Evolutionary conservation across 176 grass and related monocot species (phyloP).

Genomic region (Cenchrus americanus): DNA sequence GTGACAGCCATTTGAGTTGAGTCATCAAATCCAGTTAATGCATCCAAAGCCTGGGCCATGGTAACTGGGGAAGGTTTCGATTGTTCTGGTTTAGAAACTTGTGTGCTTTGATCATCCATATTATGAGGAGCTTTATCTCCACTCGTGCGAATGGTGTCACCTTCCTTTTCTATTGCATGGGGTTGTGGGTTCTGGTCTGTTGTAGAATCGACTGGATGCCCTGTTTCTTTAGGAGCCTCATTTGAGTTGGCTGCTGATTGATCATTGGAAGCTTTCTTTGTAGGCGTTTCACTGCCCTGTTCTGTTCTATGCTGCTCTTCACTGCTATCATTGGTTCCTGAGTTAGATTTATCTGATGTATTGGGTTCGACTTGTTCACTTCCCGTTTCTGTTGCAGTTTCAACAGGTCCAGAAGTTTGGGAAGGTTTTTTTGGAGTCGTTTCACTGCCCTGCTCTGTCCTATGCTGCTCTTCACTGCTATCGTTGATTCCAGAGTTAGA

Average conservation of each 20-base stretch:
- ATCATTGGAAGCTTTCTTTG: constrained; percentile 55
- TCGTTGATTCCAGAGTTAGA: constrained; percentile 35
- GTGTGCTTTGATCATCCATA: constrained; percentile 53
- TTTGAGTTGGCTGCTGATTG: constrained; percentile 45
- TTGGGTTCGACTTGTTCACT: constrained; percentile 44
- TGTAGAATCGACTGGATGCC: constrained; percentile 42
- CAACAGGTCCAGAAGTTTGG: constrained; percentile 32
- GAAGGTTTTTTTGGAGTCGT: not conserved
- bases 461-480: constrained; percentile 45
- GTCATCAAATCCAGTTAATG: constrained; percentile 96
- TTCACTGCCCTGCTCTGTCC: not conserved
- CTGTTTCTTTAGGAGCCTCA: constrained; percentile 31
- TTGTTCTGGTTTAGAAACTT: constrained; percentile 62
- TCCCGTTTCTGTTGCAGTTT: constrained; percentile 44
- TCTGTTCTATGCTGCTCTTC: constrained; percentile 39
- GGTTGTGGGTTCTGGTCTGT: constrained; percentile 45
- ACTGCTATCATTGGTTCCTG: constrained; percentile 38
- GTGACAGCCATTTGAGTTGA: constrained; percentile 97
- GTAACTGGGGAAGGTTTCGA: constrained; percentile 56
- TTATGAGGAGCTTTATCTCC: constrained; percentile 58
- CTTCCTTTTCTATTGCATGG: constrained; percentile 47
- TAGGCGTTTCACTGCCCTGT: not conserved
- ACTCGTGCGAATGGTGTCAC: constrained; percentile 42
- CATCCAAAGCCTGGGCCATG: constrained; percentile 85
- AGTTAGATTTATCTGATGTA: constrained; percentile 51